These are phyloP conservation scores for Neurospora sp. DNA, from an alignment of 495 filamentous ascomycete genomes.

Conservation along the genomic window DNA sequence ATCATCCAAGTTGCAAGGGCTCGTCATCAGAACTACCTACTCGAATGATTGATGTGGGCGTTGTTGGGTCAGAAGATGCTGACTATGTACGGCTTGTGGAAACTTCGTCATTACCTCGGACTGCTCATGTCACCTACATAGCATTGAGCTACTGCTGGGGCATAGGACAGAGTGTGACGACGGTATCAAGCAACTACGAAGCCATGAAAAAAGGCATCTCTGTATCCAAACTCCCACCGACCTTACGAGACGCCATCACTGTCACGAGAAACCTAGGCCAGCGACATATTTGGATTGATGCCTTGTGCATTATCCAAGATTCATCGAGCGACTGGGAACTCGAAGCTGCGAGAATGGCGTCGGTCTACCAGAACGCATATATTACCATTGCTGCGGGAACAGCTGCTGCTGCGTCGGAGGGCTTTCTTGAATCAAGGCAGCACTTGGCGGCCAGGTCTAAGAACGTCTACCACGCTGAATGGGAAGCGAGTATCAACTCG, in stretches of 20 bases:
- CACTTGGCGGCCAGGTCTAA: too few relatives aligned
- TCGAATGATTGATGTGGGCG: too few relatives aligned
- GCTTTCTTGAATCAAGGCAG: too few relatives aligned
- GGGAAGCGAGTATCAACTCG: not conserved
- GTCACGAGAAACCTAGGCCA: not conserved
- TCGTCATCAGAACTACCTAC: too few relatives aligned
- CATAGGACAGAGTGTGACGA: not conserved
- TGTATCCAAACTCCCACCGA: not conserved
- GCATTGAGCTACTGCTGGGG: not conserved
- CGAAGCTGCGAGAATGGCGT: not conserved
- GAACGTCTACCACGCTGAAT: not conserved
- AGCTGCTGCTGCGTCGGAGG: not conserved
- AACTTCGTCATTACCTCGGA: not conserved
- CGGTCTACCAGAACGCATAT: not conserved
- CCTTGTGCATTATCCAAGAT: slow-evolving; percentile 1
- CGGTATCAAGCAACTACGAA: not conserved
- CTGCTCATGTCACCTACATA: not conserved
- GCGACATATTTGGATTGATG: not conserved
- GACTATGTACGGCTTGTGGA: not conserved
- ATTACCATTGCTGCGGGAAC: not conserved
- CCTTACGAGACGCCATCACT: not conserved
- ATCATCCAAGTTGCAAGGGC: too few relatives aligned
- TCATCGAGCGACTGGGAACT: not conserved
- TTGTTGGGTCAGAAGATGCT: too few relatives aligned
- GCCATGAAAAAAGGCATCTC: not conserved